Percentiles rank a stretch among this genome's conserved stretches.
Evolutionary conservation across 1,284 basidiomycete genomes (phyloP).

Genomic region (Termitomyces sp.): DNA sequence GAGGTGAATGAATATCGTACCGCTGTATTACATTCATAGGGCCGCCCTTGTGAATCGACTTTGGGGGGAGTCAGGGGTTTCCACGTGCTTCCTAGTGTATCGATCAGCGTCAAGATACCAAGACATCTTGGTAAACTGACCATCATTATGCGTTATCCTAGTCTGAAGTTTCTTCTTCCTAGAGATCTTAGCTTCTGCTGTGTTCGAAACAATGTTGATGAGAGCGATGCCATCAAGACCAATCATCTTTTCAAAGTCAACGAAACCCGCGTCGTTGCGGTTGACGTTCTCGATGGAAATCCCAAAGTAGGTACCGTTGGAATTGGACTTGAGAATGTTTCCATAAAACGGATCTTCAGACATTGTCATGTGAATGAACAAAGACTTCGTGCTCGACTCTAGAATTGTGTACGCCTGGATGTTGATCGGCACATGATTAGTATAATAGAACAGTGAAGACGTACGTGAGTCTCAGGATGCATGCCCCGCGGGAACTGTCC

Average conservation of each 20-base stretch:
- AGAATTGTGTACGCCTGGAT: conserved; percentile 88
- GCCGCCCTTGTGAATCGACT: conserved; percentile 71
- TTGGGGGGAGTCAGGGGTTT: conserved; percentile 74
- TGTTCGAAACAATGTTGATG: conserved; percentile 86
- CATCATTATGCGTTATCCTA: conserved; percentile 96
- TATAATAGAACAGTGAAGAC: conserved; percentile 20
- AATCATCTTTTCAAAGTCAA: conserved; percentile 98
- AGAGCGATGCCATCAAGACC: conserved; percentile 95
- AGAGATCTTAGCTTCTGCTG: conserved; percentile 69
- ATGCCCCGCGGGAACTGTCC: conserved; percentile 89
- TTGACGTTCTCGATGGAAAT: conserved; percentile 87
- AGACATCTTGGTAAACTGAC: conserved; percentile 31
- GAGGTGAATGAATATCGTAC: conserved; percentile 38
- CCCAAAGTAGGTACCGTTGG: conserved; percentile 95
- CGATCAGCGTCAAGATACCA: background rate
- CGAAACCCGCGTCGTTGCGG: conserved; percentile 80
- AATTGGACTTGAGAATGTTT: conserved; percentile 93
- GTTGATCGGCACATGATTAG: background rate
- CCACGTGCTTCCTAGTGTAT: conserved; percentile 73
- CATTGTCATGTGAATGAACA: conserved; percentile 96
- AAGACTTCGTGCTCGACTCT: conserved; percentile 88
- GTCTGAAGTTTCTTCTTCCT: conserved; percentile 79
- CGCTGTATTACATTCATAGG: conserved; percentile 71
- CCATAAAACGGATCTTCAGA: conserved; percentile 83
- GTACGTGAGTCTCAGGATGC: conserved; percentile 81